phyloP scores from a whole-genome alignment of 306 rosid genomes.

The Gleditsia sinensis region DNA sequence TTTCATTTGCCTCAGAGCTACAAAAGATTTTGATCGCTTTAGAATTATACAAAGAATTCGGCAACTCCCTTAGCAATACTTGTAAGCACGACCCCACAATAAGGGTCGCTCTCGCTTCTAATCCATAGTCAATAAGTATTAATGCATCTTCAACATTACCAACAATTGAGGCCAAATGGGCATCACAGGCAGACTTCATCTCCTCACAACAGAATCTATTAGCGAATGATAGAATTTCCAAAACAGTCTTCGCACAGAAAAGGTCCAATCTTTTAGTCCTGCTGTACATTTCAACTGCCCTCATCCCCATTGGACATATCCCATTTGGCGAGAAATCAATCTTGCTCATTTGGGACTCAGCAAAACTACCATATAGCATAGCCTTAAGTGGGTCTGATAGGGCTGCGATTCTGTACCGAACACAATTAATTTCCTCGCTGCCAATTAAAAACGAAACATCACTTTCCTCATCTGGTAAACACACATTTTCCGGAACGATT shows the following conservation, averaged over 20 bases:
- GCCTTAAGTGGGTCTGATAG: conserved; percentile 69
- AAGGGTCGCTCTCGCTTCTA: conserved; percentile 68
- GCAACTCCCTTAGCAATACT: conserved; percentile 72
- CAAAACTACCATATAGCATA: conserved; percentile 75
- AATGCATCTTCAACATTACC: conserved; percentile 61
- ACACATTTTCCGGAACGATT: conserved; percentile 20
- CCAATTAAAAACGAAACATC: conserved; percentile 65
- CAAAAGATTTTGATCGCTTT: conserved; percentile 56
- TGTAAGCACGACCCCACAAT: conserved; percentile 79
- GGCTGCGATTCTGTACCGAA: conserved; percentile 54
- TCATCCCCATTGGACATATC: conserved; percentile 62
- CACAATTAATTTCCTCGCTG: conserved; percentile 57
- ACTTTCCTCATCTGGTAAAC: conserved; percentile 44
- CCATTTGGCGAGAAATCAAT: conserved; percentile 73
- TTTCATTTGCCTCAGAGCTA: conserved; percentile 53
- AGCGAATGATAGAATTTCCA: conserved; percentile 71
- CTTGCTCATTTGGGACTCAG: conserved; percentile 53
- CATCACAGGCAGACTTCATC: conserved; percentile 70
- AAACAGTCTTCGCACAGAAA: conserved; percentile 54
- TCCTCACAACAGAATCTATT: conserved; percentile 84
- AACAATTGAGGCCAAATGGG: conserved; percentile 62
- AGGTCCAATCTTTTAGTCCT: conserved; percentile 65
- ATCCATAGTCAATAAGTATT: conserved; percentile 70
- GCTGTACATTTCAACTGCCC: conserved; percentile 69
- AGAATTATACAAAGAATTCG: conserved; percentile 46